These are phyloP conservation scores for Leptographium galeiforme DNA, from an alignment of 2,329 filamentous ascomycete genomes.

Conservation along the genomic window DNA sequence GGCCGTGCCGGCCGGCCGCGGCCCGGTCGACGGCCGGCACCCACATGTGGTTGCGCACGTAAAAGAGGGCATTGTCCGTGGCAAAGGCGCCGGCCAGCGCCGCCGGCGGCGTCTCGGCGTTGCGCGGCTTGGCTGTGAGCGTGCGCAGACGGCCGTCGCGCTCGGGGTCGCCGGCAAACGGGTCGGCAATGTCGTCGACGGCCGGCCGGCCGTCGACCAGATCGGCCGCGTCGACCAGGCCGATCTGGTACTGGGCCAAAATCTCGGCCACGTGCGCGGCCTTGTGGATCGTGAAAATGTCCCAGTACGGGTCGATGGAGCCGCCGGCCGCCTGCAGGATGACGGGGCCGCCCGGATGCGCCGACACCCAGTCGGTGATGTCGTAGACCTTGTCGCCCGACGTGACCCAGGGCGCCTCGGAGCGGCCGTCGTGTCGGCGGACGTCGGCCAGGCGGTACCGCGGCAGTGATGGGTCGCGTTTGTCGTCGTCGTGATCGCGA, in stretches of 20 bases:
- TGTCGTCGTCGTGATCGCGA: conserved; percentile 1
- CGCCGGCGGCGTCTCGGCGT: conserved; percentile 43
- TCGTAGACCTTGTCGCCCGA: conserved; percentile 53
- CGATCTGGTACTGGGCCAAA: conserved; percentile 50
- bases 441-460: conserved; percentile 13
- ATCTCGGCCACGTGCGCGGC: conserved; percentile 51
- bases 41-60: conserved; percentile 52
- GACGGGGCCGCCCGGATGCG: conserved; percentile 54
- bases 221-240: conserved; percentile 44
- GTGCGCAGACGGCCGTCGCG: conserved; percentile 37
- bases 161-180: conserved; percentile 39
- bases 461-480: conserved; percentile 12
- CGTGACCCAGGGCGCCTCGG: conserved; percentile 44
- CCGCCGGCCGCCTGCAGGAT: conserved; percentile 53
- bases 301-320: conserved; percentile 54
- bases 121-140: conserved; percentile 42
- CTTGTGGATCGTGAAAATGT: conserved; percentile 58
- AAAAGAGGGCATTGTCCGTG: conserved; percentile 43
- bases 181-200: conserved; percentile 43
- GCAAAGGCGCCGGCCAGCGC: conserved; percentile 35
- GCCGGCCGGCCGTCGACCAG: conserved; percentile 41
- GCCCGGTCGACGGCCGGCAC: conserved; percentile 33
- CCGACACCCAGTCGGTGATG: conserved; percentile 54
- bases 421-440: conserved; percentile 10
- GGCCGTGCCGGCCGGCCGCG: conserved; percentile 23